A percentile compares a stretch with the other conserved stretches of the same genome.
These are phyloP conservation scores for Fusarium floridanum DNA, from an alignment of 2,329 filamentous ascomycete species.

Conservation along the genomic window DNA sequence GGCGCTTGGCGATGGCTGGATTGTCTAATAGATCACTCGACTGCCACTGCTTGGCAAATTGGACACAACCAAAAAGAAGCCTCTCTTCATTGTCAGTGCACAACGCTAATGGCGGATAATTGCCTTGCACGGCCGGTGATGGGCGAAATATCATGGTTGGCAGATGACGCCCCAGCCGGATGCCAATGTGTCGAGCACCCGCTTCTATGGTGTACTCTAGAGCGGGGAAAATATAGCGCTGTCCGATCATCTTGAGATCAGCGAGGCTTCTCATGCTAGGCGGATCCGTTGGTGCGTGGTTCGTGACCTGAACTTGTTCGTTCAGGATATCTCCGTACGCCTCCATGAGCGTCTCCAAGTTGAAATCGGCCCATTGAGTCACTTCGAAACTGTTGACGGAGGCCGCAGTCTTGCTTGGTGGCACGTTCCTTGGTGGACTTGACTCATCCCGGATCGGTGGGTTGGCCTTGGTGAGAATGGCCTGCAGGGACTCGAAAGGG, in stretches of 20 bases:
- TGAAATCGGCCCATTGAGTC: not conserved
- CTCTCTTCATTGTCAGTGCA: no score
- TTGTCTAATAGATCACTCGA: not conserved
- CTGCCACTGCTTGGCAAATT: not conserved
- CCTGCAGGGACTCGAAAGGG: not conserved
- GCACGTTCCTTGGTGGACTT: no score
- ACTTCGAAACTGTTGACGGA: not conserved
- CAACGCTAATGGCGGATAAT: no score
- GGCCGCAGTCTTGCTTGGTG: not conserved
- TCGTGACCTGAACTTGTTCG: not conserved
- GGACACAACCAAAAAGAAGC: no score
- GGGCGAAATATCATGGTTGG: not conserved
- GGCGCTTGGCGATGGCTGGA: not conserved
- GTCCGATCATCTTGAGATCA: not conserved
- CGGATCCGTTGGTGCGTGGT: not conserved
- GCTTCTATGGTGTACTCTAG: not conserved
- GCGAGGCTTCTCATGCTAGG: not conserved
- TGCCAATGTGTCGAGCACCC: not conserved
- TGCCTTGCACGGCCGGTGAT: not conserved
- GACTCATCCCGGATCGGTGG: not conserved
- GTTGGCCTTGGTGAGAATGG: not conserved
- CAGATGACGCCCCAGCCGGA: not conserved
- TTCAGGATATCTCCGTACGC: not conserved
- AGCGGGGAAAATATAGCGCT: not conserved
- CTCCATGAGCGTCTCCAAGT: not conserved